Evolutionary conservation across 257 asterid species (phyloP).

Genomic region (Eucommia ulmoides): DNA sequence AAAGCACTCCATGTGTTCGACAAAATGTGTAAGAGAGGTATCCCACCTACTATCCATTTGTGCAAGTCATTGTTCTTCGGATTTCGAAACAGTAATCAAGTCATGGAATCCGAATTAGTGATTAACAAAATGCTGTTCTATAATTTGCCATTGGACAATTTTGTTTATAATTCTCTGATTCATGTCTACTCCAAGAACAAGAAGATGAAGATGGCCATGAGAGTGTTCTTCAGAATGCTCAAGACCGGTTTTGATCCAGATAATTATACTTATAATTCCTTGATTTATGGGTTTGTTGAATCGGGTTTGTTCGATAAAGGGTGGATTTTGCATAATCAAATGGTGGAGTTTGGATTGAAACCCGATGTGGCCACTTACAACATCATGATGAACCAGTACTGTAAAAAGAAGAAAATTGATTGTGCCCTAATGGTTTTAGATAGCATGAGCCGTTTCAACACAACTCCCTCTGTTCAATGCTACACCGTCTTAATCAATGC

Average conservation of each 20-base stretch:
- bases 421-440: slow-evolving; percentile 26
- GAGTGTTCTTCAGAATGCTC: slow-evolving; percentile 41
- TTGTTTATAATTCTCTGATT: slow-evolving; percentile 38
- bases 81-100: slow-evolving; percentile 37
- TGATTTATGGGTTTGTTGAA: slow-evolving; percentile 39
- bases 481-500: slow-evolving; percentile 41
- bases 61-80: slow-evolving; percentile 35
- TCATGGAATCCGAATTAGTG: slow-evolving; percentile 44
- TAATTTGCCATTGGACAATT: slow-evolving; percentile 38
- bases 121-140: slow-evolving; percentile 29
- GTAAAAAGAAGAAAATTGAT: slow-evolving; percentile 34
- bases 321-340: slow-evolving; percentile 24
- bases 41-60: slow-evolving; percentile 30
- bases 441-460: slow-evolving; percentile 21
- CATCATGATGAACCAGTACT: slow-evolving; percentile 39
- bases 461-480: slow-evolving; percentile 41
- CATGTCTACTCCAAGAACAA: slow-evolving; percentile 34
- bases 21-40: slow-evolving; percentile 25
- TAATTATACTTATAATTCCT: slow-evolving; percentile 36
- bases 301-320: slow-evolving; percentile 33
- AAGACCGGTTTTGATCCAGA: slow-evolving; percentile 42
- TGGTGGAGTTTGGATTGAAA: slow-evolving; percentile 34
- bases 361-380: slow-evolving; percentile 42
- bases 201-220: slow-evolving; percentile 56
- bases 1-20: slow-evolving; percentile 36